phyloP scores from a whole-genome alignment of 192 early-diverging fungal species.

The Oehlia diaphana region DNA sequence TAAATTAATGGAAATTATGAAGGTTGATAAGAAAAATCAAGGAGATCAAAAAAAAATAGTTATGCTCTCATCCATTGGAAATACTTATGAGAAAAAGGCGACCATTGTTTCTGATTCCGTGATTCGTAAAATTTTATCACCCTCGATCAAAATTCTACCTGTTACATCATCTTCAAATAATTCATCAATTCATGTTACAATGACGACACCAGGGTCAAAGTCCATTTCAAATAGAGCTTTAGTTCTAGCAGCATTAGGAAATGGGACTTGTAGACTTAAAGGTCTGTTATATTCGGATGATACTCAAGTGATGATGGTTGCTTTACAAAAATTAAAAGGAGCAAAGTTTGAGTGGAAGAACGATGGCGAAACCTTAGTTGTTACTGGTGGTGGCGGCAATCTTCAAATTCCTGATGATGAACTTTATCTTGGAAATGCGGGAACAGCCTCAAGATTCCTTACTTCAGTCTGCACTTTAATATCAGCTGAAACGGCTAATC shows the following conservation, averaged over 20 bases:
- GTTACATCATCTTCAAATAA: conserved; percentile 37
- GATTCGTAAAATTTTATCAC: conserved; percentile 82
- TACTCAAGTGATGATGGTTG: conserved; percentile 94
- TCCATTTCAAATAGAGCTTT: conserved; percentile 97
- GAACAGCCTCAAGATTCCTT: conserved; percentile 95
- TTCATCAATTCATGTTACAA: conserved; percentile 44
- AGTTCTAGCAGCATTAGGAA: conserved; percentile 84
- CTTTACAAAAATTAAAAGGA: conserved; percentile 85
- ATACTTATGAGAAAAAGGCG: conserved; percentile 80
- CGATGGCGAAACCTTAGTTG: conserved; percentile 84
- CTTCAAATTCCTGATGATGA: conserved; percentile 73
- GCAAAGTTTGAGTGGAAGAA: conserved; percentile 91
- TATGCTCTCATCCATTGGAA: conserved; percentile 80
- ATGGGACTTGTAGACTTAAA: conserved; percentile 76
- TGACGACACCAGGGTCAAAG: conserved; percentile 91
- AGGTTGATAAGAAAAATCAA: conserved; percentile 95
- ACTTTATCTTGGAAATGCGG: conserved; percentile 95
- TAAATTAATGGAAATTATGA: conserved; percentile 85
- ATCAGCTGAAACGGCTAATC: conserved; percentile 36
- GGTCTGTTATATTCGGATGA: conserved; percentile 96
- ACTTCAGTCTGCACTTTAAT: conserved; percentile 84
- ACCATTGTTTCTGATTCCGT: conserved; percentile 81
- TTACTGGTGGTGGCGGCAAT: conserved; percentile 78
- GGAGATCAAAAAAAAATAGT: conserved; percentile 92
- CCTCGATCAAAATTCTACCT: conserved; percentile 69